Evolutionary conservation across 257 asterid genomes (phyloP), one percentile per base, ranked within the genome.

Genomic region (Primulina huaijiensis): DNA sequence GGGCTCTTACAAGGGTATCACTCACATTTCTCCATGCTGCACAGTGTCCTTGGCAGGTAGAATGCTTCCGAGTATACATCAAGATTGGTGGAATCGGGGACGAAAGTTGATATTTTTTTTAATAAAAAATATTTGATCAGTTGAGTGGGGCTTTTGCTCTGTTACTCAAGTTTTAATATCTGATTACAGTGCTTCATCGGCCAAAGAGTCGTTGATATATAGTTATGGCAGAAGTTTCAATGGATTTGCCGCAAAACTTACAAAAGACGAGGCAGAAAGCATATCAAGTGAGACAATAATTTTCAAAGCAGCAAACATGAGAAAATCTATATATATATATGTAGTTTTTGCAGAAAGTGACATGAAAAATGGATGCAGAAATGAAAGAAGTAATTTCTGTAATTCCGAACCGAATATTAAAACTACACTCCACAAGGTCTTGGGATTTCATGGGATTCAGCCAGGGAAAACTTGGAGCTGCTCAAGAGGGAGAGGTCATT

Each of bases 301-400:
- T 10, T 8, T 43, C 53, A 43, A 10, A 12, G 53, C n/a, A 43
- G 53, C n/a, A 11, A 43, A 43, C 53, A 43, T 43, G 53, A 43
- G 30, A 12, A 0, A 1, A 27, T 27, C 0, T 2, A 27, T 14
- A 50, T 23, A n/a, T 14, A 52, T 23, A n/a, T 11, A 23, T 65
- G 1, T 5, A 3, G 53, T 11, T 43, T 9, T 53, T 65, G n/a
- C 20, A 35, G 53, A 16, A 11, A 46, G 20, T 29, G 60, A 17
- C 8, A 55, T 6, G 34, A 56, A 19, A 62, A 21, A 2, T 35
- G 29, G 60, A 29, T 40, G 30, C 75, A 80, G 85, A 65, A 61
- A 78, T 86, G 89, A 77, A 82, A 29, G 92, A 82, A 27, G 86
- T 82, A 53, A 76, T 82, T 2, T 83, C 92, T 1, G 83, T 83